Evolutionary conservation across 306 rosid genomes (phyloP).

Genomic region (Rosa multiflora): DNA sequence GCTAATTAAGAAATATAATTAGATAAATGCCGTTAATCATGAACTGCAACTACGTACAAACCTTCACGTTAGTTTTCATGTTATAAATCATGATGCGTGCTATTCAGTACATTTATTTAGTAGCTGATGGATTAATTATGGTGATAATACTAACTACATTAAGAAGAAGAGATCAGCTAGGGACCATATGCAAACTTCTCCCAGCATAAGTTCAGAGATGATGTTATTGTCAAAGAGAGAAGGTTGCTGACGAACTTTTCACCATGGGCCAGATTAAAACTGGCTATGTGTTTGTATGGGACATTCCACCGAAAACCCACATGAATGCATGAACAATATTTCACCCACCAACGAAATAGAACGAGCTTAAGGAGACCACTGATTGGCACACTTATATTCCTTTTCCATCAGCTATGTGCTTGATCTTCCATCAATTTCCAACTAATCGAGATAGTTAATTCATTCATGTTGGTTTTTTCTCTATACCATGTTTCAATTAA

Average conservation of each 20-base stretch:
- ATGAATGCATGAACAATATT: neutral
- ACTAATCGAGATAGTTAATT: neutral
- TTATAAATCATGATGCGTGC: neutral
- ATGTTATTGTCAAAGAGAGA: neutral
- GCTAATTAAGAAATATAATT: no score
- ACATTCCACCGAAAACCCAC: conserved; percentile 1
- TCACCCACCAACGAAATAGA: neutral
- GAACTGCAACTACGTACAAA: neutral
- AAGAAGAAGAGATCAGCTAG: neutral
- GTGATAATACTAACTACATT: neutral
- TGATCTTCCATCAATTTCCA: neutral
- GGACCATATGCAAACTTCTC: neutral
- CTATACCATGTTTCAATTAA: conserved; percentile 3
- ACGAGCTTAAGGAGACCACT: neutral
- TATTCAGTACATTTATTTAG: neutral
- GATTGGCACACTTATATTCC: neutral
- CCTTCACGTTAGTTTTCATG: neutral
- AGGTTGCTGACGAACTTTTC: neutral
- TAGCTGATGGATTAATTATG: neutral
- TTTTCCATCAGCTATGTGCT: neutral
- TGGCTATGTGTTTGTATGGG: neutral
- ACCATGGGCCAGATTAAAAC: neutral
- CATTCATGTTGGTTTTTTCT: conserved; percentile 26
- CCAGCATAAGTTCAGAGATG: neutral
- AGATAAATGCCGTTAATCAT: no score